phyloP scores from a whole-genome alignment of 176 grass and related monocot genomes.

The Dactylis glomerata region DNA sequence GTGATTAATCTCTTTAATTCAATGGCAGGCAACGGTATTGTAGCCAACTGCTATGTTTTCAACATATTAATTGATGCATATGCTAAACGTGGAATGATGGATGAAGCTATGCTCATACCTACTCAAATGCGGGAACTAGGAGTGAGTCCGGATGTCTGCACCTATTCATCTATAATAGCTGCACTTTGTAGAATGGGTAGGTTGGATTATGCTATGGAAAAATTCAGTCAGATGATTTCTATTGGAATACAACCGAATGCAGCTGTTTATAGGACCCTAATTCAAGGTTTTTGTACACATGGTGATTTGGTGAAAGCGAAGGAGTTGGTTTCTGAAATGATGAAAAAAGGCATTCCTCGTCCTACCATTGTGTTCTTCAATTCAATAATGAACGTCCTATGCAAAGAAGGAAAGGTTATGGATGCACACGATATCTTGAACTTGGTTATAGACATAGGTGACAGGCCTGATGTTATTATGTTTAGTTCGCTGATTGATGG shows the following conservation, averaged over 20 bases:
- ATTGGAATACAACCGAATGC: neutral
- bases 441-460: neutral
- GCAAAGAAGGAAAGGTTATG: constrained; percentile 5
- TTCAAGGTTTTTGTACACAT: neutral
- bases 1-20: no score
- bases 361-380: neutral
- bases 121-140: neutral
- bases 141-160: neutral
- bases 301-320: neutral
- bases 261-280: neutral
- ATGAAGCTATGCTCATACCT: neutral
- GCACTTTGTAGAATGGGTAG: neutral
- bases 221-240: neutral
- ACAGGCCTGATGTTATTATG: neutral
- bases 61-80: neutral
- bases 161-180: neutral
- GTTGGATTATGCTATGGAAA: constrained; percentile 1
- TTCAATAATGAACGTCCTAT: neutral
- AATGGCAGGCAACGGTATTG: neutral
- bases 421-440: neutral
- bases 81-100: constrained; percentile 1
- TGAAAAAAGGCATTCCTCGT: neutral
- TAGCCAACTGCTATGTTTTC: neutral
- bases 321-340: neutral
- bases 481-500: neutral